These are phyloP conservation scores for Tardiomyces depauwii DNA, from an alignment of 1,139 yeast genomes.

Conservation along the genomic window DNA sequence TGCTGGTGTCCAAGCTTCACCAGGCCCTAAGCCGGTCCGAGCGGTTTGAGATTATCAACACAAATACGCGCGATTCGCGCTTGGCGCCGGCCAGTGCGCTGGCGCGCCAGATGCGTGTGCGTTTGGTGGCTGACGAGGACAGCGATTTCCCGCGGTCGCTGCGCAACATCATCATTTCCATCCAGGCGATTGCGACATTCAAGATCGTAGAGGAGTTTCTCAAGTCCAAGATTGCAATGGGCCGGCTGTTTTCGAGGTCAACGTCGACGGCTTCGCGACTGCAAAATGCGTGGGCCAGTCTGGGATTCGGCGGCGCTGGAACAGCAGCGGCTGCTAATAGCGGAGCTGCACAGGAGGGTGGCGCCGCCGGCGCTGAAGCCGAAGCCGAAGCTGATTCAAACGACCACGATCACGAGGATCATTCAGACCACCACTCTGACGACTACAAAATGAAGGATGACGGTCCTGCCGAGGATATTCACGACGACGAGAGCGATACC, in stretches of 20 bases:
- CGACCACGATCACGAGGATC: no score
- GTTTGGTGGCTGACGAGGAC: constrained; percentile 31
- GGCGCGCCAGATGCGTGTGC: constrained; percentile 62
- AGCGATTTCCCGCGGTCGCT: constrained; percentile 11
- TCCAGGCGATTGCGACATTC: constrained; percentile 88
- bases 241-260: not conserved
- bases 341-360: not conserved
- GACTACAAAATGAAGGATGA: constrained; percentile 7
- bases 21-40: constrained; percentile 70
- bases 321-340: not conserved
- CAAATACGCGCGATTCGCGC: constrained; percentile 30
- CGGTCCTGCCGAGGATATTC: constrained; percentile 1
- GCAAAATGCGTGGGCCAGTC: not conserved
- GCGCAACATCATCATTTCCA: constrained; percentile 33
- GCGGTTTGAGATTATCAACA: constrained; percentile 57
- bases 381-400: not conserved
- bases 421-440: not conserved
- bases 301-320: not conserved
- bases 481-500: not conserved
- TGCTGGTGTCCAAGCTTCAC: constrained; percentile 48
- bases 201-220: constrained; percentile 54
- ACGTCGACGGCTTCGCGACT: not conserved
- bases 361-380: not conserved
- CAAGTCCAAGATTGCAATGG: constrained; percentile 14
- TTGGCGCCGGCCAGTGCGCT: constrained; percentile 42